Percentiles rank a stretch among this genome's conserved stretches.
Evolutionary conservation across 345 rosid species (phyloP).

Genomic region (Lenwebbia sp.): DNA sequence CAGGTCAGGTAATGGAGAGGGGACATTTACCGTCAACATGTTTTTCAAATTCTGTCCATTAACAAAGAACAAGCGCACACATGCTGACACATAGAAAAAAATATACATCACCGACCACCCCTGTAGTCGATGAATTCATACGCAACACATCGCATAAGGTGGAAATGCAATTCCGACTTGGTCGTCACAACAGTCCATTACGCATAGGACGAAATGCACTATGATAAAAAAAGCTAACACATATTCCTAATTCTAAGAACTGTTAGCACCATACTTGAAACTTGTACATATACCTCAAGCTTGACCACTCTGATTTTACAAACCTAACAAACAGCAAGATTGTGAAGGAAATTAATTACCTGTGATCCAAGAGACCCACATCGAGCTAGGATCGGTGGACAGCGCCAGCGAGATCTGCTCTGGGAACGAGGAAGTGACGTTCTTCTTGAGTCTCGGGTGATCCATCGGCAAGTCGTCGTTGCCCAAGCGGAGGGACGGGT

Average conservation of each 20-base stretch:
- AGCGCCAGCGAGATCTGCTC: constrained; percentile 70
- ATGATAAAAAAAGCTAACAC: neutral
- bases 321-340: neutral
- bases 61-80: neutral
- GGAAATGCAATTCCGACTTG: neutral
- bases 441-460: constrained; percentile 57
- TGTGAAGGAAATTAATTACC: constrained; percentile 21
- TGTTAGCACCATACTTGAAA: neutral
- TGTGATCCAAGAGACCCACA: constrained; percentile 93
- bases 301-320: neutral
- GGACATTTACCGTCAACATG: too few relatives aligned
- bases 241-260: neutral
- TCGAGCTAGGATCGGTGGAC: constrained; percentile 48
- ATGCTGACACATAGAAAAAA: neutral
- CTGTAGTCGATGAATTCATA: neutral
- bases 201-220: neutral
- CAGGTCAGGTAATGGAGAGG: too few relatives aligned
- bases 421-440: constrained; percentile 38
- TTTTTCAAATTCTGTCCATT: neutral
- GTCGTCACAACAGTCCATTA: neutral
- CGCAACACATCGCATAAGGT: neutral
- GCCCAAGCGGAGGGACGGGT: constrained; percentile 61
- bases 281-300: neutral
- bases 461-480: constrained; percentile 69
- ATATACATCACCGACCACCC: neutral